Percentiles rank a stretch among this genome's conserved stretches.
Conservation (phyloP, 2,329 filamentous ascomycete genomes). For the Herpotrichia juniperi region DNA sequence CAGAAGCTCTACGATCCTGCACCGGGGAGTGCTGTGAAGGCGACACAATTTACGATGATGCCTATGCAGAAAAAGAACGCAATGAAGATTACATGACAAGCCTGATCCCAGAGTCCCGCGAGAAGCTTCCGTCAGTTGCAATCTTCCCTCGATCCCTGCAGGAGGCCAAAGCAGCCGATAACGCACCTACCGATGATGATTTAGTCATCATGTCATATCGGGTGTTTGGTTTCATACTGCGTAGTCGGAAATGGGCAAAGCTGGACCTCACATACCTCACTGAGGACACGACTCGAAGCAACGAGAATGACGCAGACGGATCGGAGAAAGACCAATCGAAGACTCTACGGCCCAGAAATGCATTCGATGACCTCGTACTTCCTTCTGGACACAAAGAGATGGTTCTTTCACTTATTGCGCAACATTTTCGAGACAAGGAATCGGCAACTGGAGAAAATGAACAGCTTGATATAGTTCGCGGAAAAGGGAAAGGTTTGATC, state of each 20-base stretch:
- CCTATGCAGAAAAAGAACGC: background rate
- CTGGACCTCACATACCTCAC: background rate
- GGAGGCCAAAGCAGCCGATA: background rate
- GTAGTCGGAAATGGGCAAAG: background rate
- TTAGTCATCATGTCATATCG: background rate
- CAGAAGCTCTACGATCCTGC: no score
- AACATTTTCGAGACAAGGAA: background rate
- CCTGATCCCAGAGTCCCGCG: no score
- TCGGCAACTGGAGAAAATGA: background rate
- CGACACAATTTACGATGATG: background rate
- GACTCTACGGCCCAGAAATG: background rate
- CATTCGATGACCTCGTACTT: background rate
- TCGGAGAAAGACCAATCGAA: background rate
- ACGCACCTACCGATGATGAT: background rate
- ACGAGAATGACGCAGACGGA: background rate
- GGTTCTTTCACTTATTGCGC: background rate
- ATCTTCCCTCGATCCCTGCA: background rate
- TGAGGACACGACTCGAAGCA: background rate
- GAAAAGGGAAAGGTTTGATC: conserved; percentile 53
- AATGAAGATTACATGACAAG: background rate
- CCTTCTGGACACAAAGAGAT: background rate
- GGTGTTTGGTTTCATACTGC: background rate
- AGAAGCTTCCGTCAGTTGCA: background rate
- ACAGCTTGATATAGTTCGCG: background rate
- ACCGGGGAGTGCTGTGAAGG: background rate